Evolutionary conservation across 768 basidiomycete genomes (phyloP).

Genomic region (Strobilomyces confusus): DNA sequence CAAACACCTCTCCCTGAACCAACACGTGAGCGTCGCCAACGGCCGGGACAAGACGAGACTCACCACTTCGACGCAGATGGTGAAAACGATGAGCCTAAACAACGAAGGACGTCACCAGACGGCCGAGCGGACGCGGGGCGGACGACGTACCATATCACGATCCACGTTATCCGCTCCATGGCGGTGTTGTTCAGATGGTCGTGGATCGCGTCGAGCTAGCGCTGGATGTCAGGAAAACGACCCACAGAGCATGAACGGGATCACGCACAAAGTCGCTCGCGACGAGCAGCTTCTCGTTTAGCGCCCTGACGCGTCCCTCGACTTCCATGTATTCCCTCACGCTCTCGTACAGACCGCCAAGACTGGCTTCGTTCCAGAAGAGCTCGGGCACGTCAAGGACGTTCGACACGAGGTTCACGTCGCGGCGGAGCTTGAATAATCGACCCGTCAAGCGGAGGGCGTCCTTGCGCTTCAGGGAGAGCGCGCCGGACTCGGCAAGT

Average conservation of each 20-base stretch:
- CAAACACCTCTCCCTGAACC: slow-evolving; percentile 72
- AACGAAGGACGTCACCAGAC: slow-evolving; percentile 21
- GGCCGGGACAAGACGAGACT: slow-evolving; percentile 18
- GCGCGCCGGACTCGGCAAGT: slow-evolving; percentile 71
- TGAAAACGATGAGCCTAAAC: slow-evolving; percentile 81
- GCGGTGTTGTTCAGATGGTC: slow-evolving; percentile 87
- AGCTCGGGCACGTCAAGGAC: slow-evolving; percentile 91
- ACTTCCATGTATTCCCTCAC: slow-evolving; percentile 96
- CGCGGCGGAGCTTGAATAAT: slow-evolving; percentile 82
- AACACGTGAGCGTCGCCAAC: neutral
- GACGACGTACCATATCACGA: slow-evolving; percentile 53
- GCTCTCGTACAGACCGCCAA: slow-evolving; percentile 86
- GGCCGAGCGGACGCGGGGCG: slow-evolving; percentile 44
- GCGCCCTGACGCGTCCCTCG: slow-evolving; percentile 68
- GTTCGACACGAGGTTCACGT: slow-evolving; percentile 89
- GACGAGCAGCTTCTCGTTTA: slow-evolving; percentile 86
- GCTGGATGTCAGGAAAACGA: neutral
- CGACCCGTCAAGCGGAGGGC: slow-evolving; percentile 84
- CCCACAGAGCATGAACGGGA: neutral
- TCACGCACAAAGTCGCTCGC: slow-evolving; percentile 80
- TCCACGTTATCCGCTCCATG: slow-evolving; percentile 88
- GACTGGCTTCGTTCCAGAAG: slow-evolving; percentile 92
- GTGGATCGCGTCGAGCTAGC: slow-evolving; percentile 87
- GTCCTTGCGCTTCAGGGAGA: slow-evolving; percentile 72
- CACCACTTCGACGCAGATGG: slow-evolving; percentile 84